Conservation (phyloP, 441 rosid species). For the Pelargonium hybrid region DNA sequence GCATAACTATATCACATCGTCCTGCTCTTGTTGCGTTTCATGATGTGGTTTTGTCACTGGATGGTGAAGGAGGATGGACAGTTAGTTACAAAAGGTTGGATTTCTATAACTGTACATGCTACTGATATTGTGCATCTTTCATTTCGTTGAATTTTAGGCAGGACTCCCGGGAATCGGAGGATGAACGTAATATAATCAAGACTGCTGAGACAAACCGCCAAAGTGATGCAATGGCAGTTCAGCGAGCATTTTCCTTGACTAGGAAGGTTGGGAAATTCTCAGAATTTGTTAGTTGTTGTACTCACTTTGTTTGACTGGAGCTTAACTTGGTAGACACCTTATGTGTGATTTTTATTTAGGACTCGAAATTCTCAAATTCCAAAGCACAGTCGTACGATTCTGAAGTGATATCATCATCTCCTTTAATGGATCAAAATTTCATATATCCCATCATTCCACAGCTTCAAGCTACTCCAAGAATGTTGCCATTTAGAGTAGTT, state of each 20-base stretch:
- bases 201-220: slow-evolving; percentile 55
- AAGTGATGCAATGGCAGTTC: slow-evolving; percentile 84
- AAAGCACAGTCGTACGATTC: slow-evolving; percentile 53
- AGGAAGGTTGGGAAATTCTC: slow-evolving; percentile 40
- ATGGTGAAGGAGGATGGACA: slow-evolving; percentile 97
- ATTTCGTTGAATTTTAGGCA: slow-evolving; percentile 42
- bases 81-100: slow-evolving; percentile 74
- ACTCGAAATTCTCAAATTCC: slow-evolving; percentile 39
- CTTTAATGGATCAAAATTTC: slow-evolving; percentile 30
- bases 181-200: slow-evolving; percentile 30
- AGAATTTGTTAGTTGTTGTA: slow-evolving; percentile 1
- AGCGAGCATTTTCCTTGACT: slow-evolving; percentile 65
- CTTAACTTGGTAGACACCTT: slow-evolving; percentile 16
- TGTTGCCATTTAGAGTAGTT: slow-evolving; percentile 76
- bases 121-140: slow-evolving; percentile 16
- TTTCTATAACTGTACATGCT: slow-evolving; percentile 12
- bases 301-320: slow-evolving; percentile 6
- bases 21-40: slow-evolving; percentile 98
- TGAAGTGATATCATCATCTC: slow-evolving; percentile 60
- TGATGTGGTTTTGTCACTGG: slow-evolving; percentile 88
- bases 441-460: slow-evolving; percentile 64
- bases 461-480: slow-evolving; percentile 48
- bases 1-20: slow-evolving; percentile 98
- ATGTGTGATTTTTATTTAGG: slow-evolving; percentile 36
- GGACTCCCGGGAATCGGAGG: slow-evolving; percentile 34